Evolutionary conservation across 768 basidiomycete species (phyloP).

Genomic region (Hypholoma fasciculare): DNA sequence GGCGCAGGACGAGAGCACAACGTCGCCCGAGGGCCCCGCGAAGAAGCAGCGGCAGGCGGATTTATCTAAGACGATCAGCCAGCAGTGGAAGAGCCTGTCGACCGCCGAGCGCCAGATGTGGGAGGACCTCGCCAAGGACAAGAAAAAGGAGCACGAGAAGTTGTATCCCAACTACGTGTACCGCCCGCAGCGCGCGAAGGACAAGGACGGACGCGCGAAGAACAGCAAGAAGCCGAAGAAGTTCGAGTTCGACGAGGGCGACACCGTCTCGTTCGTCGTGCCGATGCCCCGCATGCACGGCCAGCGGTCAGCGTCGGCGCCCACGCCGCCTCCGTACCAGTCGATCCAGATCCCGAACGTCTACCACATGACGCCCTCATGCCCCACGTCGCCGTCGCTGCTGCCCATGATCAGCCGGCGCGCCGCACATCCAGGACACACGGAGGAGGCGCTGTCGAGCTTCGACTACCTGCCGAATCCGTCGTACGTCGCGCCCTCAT

Average conservation of each 20-base stretch:
- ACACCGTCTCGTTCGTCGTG: slow-evolving; percentile 40
- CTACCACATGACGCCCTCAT: slow-evolving; percentile 52
- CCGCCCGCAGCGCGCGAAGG: slow-evolving; percentile 66
- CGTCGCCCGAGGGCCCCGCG: slow-evolving; percentile 35
- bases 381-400: slow-evolving; percentile 61
- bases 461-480: slow-evolving; percentile 57
- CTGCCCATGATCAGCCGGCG: slow-evolving; percentile 63
- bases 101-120: slow-evolving; percentile 69
- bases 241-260: slow-evolving; percentile 38
- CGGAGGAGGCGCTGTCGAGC: slow-evolving; percentile 39
- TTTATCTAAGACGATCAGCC: slow-evolving; percentile 80
- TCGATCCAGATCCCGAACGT: slow-evolving; percentile 70
- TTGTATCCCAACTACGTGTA: slow-evolving; percentile 80
- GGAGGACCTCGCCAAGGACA: slow-evolving; percentile 77
- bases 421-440: slow-evolving; percentile 50
- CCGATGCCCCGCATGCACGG: slow-evolving; percentile 31
- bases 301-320: slow-evolving; percentile 50
- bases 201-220: slow-evolving; percentile 52
- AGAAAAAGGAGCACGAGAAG: slow-evolving; percentile 77
- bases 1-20: slow-evolving; percentile 47
- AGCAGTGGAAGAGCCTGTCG: slow-evolving; percentile 73
- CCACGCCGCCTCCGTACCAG: slow-evolving; percentile 69
- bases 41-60: slow-evolving; percentile 76
- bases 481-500: slow-evolving; percentile 36
- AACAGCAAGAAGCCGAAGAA: slow-evolving; percentile 39